phyloP scores from a whole-genome alignment of 495 filamentous ascomycete genomes.

The Hypoxylon subgilvum region DNA sequence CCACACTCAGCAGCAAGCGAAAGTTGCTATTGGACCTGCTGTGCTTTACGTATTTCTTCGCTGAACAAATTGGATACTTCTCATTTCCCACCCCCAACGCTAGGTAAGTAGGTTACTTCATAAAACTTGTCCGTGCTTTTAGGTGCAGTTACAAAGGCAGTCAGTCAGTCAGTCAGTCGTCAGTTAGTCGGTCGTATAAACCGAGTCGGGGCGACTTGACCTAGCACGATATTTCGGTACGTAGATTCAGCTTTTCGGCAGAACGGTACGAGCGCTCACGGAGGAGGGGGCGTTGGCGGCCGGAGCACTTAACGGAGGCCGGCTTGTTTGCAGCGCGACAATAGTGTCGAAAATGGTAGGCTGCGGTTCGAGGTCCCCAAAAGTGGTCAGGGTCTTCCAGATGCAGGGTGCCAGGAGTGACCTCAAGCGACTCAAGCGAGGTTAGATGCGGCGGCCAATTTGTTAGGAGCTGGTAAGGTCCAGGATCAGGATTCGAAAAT shows the following conservation, averaged over 20 bases:
- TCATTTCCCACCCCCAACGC: conserved; percentile 5
- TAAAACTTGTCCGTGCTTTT: background rate
- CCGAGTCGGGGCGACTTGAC: too few relatives aligned
- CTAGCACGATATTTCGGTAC: conserved; percentile 4
- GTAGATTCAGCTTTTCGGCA: conserved; percentile 2
- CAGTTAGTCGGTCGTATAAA: too few relatives aligned
- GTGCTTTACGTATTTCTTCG: conserved; percentile 27
- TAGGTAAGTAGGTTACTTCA: too few relatives aligned
- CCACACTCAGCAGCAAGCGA: conserved; percentile 31
- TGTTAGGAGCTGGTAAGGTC: conserved; percentile 15
- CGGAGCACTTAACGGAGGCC: conserved; percentile 14
- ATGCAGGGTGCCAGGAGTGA: conserved; percentile 20
- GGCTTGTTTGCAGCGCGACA: conserved; percentile 31
- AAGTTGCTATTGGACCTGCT: conserved; percentile 24
- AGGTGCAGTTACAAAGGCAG: background rate
- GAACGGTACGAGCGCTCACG: conserved; percentile 20
- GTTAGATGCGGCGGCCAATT: conserved; percentile 16
- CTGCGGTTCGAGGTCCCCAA: conserved; percentile 20
- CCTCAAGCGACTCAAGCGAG: conserved; percentile 16
- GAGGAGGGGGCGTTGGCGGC: conserved; percentile 7
- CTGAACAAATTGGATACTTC: conserved; percentile 4
- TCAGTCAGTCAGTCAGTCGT: too few relatives aligned
- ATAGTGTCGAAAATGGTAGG: conserved; percentile 29
- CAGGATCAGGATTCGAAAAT: conserved; percentile 18
- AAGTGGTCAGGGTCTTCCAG: conserved; percentile 25